A percentile compares a stretch with the other conserved stretches of the same genome.
Conservation (phyloP, 345 rosid species). For the Salix purpurea region DNA sequence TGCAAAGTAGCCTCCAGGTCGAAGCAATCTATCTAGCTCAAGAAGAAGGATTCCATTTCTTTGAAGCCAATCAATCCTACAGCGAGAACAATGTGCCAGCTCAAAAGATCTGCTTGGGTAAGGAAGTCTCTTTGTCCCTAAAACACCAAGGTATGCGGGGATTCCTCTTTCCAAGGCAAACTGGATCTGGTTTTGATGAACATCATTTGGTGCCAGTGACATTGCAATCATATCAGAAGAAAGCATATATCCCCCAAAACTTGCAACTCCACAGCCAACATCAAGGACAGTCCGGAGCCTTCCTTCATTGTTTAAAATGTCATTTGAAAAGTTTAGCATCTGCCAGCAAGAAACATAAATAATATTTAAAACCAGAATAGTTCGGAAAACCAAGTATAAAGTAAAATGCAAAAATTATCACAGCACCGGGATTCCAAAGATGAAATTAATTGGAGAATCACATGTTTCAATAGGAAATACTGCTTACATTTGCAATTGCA, state of each 20-base stretch:
- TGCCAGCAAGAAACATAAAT: constrained; percentile 35
- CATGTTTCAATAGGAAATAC: neutral
- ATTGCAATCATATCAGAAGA: constrained; percentile 78
- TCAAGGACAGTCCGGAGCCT: constrained; percentile 82
- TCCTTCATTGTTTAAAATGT: constrained; percentile 71
- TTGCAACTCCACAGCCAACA: constrained; percentile 99
- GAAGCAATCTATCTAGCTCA: constrained; percentile 89
- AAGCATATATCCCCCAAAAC: constrained; percentile 93
- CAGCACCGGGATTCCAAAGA: neutral
- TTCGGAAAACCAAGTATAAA: neutral
- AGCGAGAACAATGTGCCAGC: constrained; percentile 94
- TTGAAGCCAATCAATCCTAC: constrained; percentile 99
- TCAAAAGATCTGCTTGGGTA: constrained; percentile 99
- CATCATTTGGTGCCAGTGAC: constrained; percentile 98
- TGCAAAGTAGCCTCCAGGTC: constrained; percentile 98
- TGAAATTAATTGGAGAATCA: neutral
- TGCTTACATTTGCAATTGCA: constrained; percentile 80
- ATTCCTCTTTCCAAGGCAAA: constrained; percentile 98
- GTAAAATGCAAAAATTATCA: neutral
- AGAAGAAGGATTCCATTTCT: constrained; percentile 97
- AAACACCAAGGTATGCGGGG: constrained; percentile 96
- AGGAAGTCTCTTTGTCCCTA: constrained; percentile 93
- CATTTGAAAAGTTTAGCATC: constrained; percentile 87
- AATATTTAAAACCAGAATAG: neutral
- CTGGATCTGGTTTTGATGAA: constrained; percentile 99